Conservation (phyloP, 176 grass and related monocot species). For the Cymbopogon citratus region DNA sequence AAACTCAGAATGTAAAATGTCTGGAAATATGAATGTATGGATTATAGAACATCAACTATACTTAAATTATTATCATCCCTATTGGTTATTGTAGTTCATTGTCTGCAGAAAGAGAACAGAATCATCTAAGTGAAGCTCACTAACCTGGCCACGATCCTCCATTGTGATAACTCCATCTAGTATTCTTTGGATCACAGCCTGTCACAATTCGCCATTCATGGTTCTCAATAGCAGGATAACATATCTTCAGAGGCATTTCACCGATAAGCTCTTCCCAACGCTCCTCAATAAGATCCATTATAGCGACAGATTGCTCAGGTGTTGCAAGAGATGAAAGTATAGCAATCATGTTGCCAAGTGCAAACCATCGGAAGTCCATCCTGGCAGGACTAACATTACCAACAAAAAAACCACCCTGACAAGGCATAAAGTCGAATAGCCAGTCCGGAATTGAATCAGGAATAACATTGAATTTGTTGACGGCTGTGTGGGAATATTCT, state of each 20-base stretch:
- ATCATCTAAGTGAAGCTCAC: slow-evolving; percentile 25
- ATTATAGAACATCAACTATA: background rate
- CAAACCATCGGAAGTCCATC: slow-evolving; percentile 85
- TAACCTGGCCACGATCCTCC: slow-evolving; percentile 82
- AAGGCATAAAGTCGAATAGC: slow-evolving; percentile 83
- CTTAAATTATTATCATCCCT: background rate
- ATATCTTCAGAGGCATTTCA: slow-evolving; percentile 74
- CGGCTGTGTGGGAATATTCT: slow-evolving; percentile 77
- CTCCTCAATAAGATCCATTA: slow-evolving; percentile 85
- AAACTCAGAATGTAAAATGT: background rate
- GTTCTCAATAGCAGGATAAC: slow-evolving; percentile 72
- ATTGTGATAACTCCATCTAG: slow-evolving; percentile 71
- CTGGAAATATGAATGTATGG: background rate
- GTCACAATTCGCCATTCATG: slow-evolving; percentile 68
- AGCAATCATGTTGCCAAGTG: slow-evolving; percentile 68
- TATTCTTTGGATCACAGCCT: slow-evolving; percentile 56
- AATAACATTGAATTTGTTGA: slow-evolving; percentile 86
- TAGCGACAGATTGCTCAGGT: slow-evolving; percentile 59
- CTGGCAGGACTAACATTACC: slow-evolving; percentile 79
- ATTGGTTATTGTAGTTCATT: background rate
- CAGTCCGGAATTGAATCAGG: slow-evolving; percentile 75
- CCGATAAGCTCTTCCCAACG: slow-evolving; percentile 76
- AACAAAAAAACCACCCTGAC: slow-evolving; percentile 63
- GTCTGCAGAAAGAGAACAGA: background rate
- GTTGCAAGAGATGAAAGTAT: slow-evolving; percentile 72